A percentile compares a stretch with the other conserved stretches of the same genome.
These are phyloP conservation scores for Helichrysum umbraculigerum DNA, from an alignment of 129 eudicot species.

Conservation along the genomic window DNA sequence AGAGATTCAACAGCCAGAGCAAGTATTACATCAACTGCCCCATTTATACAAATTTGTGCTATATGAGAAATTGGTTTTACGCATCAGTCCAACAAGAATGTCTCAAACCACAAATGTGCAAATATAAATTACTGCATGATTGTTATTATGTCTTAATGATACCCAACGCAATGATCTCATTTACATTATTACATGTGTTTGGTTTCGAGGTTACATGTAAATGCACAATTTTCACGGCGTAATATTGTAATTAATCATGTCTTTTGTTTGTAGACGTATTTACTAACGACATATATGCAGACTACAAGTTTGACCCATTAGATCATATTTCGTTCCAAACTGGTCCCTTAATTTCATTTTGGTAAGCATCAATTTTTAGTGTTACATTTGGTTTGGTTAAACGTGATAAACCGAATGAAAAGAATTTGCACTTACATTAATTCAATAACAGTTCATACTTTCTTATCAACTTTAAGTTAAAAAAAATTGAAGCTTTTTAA, in stretches of 20 bases:
- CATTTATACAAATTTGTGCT: neutral
- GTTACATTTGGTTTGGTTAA: too few species aligned
- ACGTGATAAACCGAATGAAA: too few species aligned
- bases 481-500: too few species aligned
- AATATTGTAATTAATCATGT: neutral
- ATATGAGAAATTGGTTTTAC: neutral
- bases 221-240: neutral
- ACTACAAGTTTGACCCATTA: too few species aligned
- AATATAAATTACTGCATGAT: neutral
- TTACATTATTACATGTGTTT: too few species aligned
- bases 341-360: too few species aligned
- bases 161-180: neutral
- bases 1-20: neutral
- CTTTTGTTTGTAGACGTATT: neutral
- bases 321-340: neutral
- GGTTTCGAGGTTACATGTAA: neutral
- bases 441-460: too few species aligned
- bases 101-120: neutral
- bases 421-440: too few species aligned
- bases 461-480: too few species aligned
- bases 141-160: neutral
- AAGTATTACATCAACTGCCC: neutral
- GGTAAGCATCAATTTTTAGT: too few species aligned
- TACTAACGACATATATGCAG: neutral
- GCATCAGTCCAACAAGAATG: neutral